Percentiles rank a stretch among this genome's conserved stretches.
phyloP scores from a whole-genome alignment of 1,139 yeast genomes.

The Dujonia santamariae region DNA sequence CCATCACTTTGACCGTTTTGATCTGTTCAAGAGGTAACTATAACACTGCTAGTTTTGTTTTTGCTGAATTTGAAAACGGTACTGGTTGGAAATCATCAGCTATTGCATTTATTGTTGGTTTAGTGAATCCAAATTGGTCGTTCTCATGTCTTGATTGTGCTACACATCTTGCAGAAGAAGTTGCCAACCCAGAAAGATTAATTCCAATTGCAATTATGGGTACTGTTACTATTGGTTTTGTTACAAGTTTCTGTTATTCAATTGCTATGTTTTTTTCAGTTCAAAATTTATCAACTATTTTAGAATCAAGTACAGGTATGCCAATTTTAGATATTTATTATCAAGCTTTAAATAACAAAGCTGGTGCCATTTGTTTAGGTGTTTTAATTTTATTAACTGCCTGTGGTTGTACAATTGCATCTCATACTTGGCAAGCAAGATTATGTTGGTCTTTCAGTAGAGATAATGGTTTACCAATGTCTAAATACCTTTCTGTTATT shows the following conservation, averaged over 20 bases:
- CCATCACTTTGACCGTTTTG: constrained; percentile 22
- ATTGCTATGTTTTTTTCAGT: constrained; percentile 14
- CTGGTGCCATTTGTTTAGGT: constrained; percentile 11
- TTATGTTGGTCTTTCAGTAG: constrained; percentile 29
- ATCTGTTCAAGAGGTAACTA: constrained; percentile 18
- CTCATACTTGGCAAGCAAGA: constrained; percentile 21
- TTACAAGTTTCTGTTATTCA: constrained; percentile 13
- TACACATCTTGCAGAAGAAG: constrained; percentile 30
- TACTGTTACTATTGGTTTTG: constrained; percentile 22
- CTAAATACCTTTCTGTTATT: constrained; percentile 19
- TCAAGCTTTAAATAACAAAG: constrained; percentile 15
- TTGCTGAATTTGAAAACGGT: constrained; percentile 20
- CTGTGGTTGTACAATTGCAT: constrained; percentile 18
- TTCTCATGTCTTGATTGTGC: constrained; percentile 26
- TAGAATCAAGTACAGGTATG: constrained; percentile 13
- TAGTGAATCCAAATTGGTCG: constrained; percentile 25
- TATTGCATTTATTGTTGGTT: constrained; percentile 25
- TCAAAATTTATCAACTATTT: constrained; percentile 12
- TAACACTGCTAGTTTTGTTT: constrained; percentile 21
- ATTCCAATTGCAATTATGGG: constrained; percentile 26
- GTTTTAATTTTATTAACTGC: constrained; percentile 9
- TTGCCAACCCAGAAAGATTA: constrained; percentile 23
- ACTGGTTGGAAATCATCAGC: constrained; percentile 29
- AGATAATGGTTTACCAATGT: constrained; percentile 26
- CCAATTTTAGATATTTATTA: constrained; percentile 17